Percentiles rank a stretch among this genome's conserved stretches.
Evolutionary conservation across 176 grass and related monocot species (phyloP).

Genomic region (Phragmites australis): DNA sequence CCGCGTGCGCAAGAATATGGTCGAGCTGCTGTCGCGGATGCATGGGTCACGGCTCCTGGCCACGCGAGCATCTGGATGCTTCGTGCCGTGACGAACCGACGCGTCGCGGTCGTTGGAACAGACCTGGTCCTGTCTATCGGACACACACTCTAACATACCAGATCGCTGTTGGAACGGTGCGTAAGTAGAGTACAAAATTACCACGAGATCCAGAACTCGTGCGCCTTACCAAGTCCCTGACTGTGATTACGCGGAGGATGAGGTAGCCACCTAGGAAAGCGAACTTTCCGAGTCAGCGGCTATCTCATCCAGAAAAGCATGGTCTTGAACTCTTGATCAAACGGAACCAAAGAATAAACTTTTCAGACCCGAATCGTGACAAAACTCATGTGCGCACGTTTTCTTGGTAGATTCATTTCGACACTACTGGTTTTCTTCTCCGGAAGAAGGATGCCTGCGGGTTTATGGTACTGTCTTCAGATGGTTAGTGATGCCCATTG

Average conservation of each 20-base stretch:
- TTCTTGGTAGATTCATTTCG: neutral
- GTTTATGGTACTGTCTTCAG: neutral
- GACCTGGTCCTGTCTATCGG: neutral
- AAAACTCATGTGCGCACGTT: neutral
- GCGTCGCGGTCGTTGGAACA: neutral
- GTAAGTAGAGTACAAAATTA: too few species aligned
- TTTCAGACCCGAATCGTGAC: neutral
- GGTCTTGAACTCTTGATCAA: neutral
- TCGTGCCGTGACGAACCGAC: neutral
- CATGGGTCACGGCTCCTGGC: neutral
- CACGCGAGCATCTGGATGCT: neutral
- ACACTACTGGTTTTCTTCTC: neutral
- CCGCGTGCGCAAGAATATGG: neutral
- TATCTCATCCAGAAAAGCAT: neutral
- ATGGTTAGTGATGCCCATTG: neutral
- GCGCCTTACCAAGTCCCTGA: too few species aligned
- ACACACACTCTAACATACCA: too few species aligned
- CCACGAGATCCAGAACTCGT: too few species aligned
- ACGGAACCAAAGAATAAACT: neutral
- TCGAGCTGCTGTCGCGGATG: neutral
- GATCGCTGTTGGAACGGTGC: too few species aligned
- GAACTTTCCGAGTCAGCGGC: neutral
- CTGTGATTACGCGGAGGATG: neutral
- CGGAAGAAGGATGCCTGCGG: neutral
- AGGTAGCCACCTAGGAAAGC: neutral